Evolutionary conservation across 805 yeast species (phyloP).

Genomic region (Saccharomycopsis malanga): DNA sequence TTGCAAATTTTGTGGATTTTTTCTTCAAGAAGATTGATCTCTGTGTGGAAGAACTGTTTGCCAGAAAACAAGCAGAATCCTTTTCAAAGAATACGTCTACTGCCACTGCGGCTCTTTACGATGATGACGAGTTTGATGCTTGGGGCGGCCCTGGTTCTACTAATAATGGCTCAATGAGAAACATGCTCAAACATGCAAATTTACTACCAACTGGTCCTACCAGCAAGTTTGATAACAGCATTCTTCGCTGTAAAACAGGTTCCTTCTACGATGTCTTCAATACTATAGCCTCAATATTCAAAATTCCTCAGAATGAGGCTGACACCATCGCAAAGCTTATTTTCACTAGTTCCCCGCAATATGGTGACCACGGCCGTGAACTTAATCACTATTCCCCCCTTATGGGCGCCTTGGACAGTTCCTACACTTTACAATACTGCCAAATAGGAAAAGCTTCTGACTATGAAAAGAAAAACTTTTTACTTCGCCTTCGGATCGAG

Average conservation of each 20-base stretch:
- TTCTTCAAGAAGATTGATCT: conserved; percentile 8
- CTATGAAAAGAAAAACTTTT: conserved; percentile 62
- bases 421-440: conserved; percentile 80
- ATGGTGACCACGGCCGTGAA: background rate
- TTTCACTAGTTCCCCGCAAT: background rate
- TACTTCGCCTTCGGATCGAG: conserved; percentile 72
- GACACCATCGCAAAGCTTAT: background rate
- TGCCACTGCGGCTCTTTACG: background rate
- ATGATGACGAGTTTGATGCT: background rate
- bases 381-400: background rate
- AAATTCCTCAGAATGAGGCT: background rate
- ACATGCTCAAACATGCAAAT: conserved; percentile 1
- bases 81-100: background rate
- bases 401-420: conserved; percentile 22
- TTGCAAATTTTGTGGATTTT: conserved; percentile 3
- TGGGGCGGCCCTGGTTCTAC: conserved; percentile 4
- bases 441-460: conserved; percentile 81
- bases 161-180: background rate
- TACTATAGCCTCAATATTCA: background rate
- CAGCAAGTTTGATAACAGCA: conserved; percentile 2
- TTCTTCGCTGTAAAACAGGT: background rate
- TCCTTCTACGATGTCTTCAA: background rate
- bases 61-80: background rate
- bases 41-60: conserved; percentile 1
- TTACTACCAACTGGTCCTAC: too few species aligned